Percentiles rank a stretch among this genome's conserved stretches.
Evolutionary conservation across 768 basidiomycete species (phyloP).

Genomic region (Lanmaoa pseudosensibilis): DNA sequence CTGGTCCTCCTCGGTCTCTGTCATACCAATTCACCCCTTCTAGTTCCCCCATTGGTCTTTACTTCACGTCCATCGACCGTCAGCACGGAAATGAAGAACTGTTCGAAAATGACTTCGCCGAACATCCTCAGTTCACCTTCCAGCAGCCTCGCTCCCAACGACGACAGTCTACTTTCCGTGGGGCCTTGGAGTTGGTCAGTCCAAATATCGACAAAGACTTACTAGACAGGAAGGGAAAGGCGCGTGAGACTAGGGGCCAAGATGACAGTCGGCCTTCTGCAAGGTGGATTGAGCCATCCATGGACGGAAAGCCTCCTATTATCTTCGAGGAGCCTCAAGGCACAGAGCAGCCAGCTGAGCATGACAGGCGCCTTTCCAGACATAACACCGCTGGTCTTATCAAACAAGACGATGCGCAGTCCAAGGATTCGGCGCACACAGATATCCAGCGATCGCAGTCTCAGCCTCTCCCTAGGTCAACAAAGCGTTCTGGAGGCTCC

Average conservation of each 20-base stretch:
- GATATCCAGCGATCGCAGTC: conserved; percentile 27
- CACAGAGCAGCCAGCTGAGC: conserved; percentile 21
- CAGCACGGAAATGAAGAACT: conserved; percentile 28
- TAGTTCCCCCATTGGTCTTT: conserved; percentile 37
- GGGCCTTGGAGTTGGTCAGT: conserved; percentile 52
- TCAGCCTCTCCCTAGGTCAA: conserved; percentile 26
- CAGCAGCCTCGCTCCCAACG: conserved; percentile 17
- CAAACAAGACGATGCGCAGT: conserved; percentile 6
- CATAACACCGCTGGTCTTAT: neutral
- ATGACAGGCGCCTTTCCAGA: conserved; percentile 23
- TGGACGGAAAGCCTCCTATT: conserved; percentile 42
- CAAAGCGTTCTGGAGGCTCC: conserved; percentile 24
- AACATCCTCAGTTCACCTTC: conserved; percentile 36
- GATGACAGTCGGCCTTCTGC: conserved; percentile 57
- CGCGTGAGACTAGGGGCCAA: conserved; percentile 44
- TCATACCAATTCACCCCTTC: conserved; percentile 62
- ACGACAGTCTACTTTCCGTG: conserved; percentile 54
- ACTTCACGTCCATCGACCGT: conserved; percentile 25
- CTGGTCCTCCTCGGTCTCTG: conserved; percentile 73
- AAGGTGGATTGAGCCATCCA: conserved; percentile 55
- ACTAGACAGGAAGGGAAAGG: conserved; percentile 55
- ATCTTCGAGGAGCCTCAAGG: conserved; percentile 34
- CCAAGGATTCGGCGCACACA: neutral
- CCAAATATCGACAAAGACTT: conserved; percentile 35
- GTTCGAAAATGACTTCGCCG: conserved; percentile 35